Percentiles rank a stretch among this genome's conserved stretches.
Evolutionary conservation across 2,329 filamentous ascomycete species (phyloP).

Genomic region (Venturiaceae sp.): DNA sequence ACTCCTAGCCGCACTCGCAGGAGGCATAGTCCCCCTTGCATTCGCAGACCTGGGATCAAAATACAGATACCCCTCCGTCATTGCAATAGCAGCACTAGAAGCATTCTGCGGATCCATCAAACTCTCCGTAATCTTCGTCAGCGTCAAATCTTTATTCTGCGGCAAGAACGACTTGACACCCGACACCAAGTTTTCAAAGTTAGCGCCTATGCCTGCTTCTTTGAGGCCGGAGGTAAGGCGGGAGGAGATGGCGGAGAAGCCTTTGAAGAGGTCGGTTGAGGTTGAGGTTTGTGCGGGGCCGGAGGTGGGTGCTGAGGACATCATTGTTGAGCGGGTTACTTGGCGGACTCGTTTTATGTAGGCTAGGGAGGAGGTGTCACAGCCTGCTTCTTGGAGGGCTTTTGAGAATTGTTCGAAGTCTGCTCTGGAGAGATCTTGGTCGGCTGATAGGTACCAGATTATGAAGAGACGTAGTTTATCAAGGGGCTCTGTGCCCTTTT

Average conservation of each 20-base stretch:
- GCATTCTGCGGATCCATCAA: slow-evolving; percentile 94
- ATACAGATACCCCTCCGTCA: slow-evolving; percentile 94
- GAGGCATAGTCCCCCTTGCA: slow-evolving; percentile 82
- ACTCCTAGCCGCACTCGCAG: slow-evolving; percentile 36
- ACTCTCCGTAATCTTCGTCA: slow-evolving; percentile 96
- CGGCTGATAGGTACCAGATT: slow-evolving; percentile 85
- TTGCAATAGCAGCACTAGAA: slow-evolving; percentile 83
- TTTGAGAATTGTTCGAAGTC: slow-evolving; percentile 85
- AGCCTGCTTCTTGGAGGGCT: slow-evolving; percentile 64
- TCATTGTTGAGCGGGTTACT: slow-evolving; percentile 96
- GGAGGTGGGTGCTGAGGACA: slow-evolving; percentile 65
- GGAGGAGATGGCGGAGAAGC: slow-evolving; percentile 84
- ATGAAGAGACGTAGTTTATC: slow-evolving; percentile 93
- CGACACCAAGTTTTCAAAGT: slow-evolving; percentile 89
- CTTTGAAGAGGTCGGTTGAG: slow-evolving; percentile 77
- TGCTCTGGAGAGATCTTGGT: slow-evolving; percentile 71
- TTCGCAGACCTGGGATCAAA: slow-evolving; percentile 93
- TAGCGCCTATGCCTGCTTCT: slow-evolving; percentile 74
- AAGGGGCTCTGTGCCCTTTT: slow-evolving; percentile 72
- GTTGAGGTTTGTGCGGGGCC: slow-evolving; percentile 50
- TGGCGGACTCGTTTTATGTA: slow-evolving; percentile 88
- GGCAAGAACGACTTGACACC: slow-evolving; percentile 99
- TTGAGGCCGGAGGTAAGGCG: slow-evolving; percentile 91
- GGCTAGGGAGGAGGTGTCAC: slow-evolving; percentile 66
- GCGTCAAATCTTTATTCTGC: slow-evolving; percentile 84